Percentiles rank a stretch among this genome's conserved stretches.
Conservation (phyloP, 192 early-diverging fungal species). For the Coemansia sp. region DNA sequence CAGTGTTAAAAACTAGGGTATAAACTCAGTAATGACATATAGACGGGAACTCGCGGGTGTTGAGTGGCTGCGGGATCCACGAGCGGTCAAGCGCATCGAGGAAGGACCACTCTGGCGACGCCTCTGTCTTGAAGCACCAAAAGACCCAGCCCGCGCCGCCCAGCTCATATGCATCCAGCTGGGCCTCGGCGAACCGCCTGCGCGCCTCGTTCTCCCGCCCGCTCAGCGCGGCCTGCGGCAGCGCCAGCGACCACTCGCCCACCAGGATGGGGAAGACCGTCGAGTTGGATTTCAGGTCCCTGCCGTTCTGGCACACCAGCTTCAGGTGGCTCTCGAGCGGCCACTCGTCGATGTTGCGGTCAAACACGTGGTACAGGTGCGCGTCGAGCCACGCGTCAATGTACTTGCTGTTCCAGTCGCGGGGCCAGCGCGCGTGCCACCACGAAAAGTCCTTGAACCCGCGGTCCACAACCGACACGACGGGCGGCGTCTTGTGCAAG, state of each 20-base stretch:
- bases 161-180: slow-evolving; percentile 66
- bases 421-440: slow-evolving; percentile 50
- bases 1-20: not conserved
- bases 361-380: slow-evolving; percentile 55
- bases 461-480: slow-evolving; percentile 43
- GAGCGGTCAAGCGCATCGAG: slow-evolving; percentile 62
- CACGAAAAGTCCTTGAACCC: slow-evolving; percentile 50
- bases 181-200: slow-evolving; percentile 57
- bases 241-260: slow-evolving; percentile 71
- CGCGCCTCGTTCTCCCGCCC: slow-evolving; percentile 60
- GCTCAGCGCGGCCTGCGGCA: slow-evolving; percentile 58
- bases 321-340: slow-evolving; percentile 35
- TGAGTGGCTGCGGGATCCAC: slow-evolving; percentile 59
- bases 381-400: slow-evolving; percentile 48
- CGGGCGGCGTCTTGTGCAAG: slow-evolving; percentile 29
- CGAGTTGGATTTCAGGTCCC: slow-evolving; percentile 41
- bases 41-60: slow-evolving; percentile 34
- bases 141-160: slow-evolving; percentile 66
- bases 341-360: slow-evolving; percentile 43
- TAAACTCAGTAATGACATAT: not conserved
- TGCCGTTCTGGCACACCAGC: slow-evolving; percentile 37
- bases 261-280: slow-evolving; percentile 64
- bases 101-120: slow-evolving; percentile 72
- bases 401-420: slow-evolving; percentile 47
- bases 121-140: slow-evolving; percentile 74